These are phyloP conservation scores for Phlebiopsis flavidoalba DNA, from an alignment of 768 basidiomycete species.

Conservation along the genomic window DNA sequence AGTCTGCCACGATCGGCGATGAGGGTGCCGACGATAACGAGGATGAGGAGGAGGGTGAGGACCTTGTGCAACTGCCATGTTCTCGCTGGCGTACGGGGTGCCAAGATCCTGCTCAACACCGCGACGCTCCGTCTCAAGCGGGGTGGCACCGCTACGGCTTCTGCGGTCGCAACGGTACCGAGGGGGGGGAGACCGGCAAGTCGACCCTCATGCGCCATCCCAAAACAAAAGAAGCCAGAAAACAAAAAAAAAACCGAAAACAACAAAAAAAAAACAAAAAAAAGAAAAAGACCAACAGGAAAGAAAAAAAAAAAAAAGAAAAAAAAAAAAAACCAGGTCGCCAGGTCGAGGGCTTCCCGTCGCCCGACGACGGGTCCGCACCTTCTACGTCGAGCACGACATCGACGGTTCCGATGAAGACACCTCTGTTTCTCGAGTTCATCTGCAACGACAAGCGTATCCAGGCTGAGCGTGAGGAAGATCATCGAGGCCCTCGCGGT, in stretches of 20 bases:
- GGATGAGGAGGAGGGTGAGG: slow-evolving; percentile 97
- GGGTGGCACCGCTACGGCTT: slow-evolving; percentile 98
- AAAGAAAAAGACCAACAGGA: no score
- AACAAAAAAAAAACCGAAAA: no score
- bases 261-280: no score
- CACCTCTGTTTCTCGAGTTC: slow-evolving; percentile 87
- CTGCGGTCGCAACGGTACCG: slow-evolving; percentile 98
- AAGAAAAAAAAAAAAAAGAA: no score
- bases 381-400: slow-evolving; percentile 99
- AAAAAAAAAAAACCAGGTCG: no score
- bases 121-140: slow-evolving; percentile 96
- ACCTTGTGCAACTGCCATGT: slow-evolving; percentile 98
- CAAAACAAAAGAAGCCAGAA: no score
- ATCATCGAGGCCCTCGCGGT: slow-evolving; percentile 76
- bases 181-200: no score
- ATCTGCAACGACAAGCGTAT: slow-evolving; percentile 32
- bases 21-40: slow-evolving; percentile 66
- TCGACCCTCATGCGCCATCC: slow-evolving; percentile 92
- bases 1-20: slow-evolving; percentile 73
- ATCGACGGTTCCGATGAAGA: slow-evolving; percentile 94
- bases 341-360: slow-evolving; percentile 98
- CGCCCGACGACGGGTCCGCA: slow-evolving; percentile 94
- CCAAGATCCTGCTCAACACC: slow-evolving; percentile 96
- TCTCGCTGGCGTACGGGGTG: slow-evolving; percentile 98
- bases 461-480: no score